Conservation (phyloP, 192 early-diverging fungal species). For the Coemansia furcata region DNA sequence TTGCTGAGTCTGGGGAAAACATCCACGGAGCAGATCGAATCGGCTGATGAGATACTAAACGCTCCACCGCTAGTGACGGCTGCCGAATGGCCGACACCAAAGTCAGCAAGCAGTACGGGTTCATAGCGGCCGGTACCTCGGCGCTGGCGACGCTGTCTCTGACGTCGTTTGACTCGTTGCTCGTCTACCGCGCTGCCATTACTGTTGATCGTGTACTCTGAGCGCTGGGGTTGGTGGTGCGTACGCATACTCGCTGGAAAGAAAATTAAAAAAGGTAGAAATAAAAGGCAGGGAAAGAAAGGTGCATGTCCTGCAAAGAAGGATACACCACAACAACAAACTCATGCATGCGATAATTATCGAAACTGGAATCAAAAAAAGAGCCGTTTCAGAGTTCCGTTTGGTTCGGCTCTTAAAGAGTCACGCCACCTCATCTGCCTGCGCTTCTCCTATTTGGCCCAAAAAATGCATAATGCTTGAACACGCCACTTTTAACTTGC, state of each 20-base stretch:
- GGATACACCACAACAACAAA: neutral
- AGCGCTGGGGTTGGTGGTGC: neutral
- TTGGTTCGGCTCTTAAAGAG: neutral
- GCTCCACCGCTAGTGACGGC: neutral
- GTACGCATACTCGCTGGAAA: neutral
- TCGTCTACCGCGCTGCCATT: constrained; percentile 35
- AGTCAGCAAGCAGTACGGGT: neutral
- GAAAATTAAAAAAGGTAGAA: neutral
- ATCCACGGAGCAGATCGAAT: constrained; percentile 44
- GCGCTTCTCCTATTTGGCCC: neutral
- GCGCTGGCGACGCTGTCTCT: constrained; percentile 1
- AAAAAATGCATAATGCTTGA: neutral
- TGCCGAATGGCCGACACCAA: neutral
- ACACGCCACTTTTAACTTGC: neutral
- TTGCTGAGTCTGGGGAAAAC: constrained; percentile 28
- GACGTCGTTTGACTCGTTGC: neutral
- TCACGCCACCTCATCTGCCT: neutral
- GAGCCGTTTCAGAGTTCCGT: neutral
- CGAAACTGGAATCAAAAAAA: neutral
- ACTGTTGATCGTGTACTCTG: neutral
- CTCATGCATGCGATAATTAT: neutral
- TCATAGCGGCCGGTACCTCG: neutral
- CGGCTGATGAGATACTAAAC: constrained; percentile 13
- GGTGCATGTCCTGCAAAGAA: neutral
- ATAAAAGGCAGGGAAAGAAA: neutral